These are phyloP conservation scores for Niebla homalea DNA, from an alignment of 495 filamentous ascomycete genomes.

Conservation along the genomic window DNA sequence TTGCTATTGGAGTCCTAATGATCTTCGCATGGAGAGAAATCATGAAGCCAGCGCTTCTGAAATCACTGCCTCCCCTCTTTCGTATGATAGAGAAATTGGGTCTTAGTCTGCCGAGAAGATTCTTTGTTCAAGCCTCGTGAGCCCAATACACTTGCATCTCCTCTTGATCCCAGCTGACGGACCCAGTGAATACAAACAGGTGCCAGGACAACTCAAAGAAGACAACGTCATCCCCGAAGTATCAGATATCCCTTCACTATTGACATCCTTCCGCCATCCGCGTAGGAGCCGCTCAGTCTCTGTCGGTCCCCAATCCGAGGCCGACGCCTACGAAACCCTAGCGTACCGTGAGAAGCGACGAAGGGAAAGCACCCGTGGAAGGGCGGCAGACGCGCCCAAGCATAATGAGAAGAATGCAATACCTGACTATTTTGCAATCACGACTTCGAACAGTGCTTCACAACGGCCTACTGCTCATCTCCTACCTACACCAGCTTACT, in stretches of 20 bases:
- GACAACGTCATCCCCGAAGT: conserved; percentile 80
- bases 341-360: conserved; percentile 79
- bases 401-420: conserved; percentile 2
- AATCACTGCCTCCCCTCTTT: conserved; percentile 70
- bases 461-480: conserved; percentile 1
- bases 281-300: conserved; percentile 68
- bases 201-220: conserved; percentile 63
- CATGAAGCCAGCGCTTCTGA: conserved; percentile 71
- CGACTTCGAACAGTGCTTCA: conserved; percentile 7
- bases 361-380: conserved; percentile 50
- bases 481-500: conserved; percentile 22
- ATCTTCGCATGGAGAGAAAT: conserved; percentile 82
- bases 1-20: conserved; percentile 64
- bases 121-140: conserved; percentile 76
- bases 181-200: conserved; percentile 63
- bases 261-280: conserved; percentile 68
- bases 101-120: conserved; percentile 64
- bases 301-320: conserved; percentile 85
- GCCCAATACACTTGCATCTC: conserved; percentile 17
- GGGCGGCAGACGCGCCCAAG: background rate
- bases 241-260: conserved; percentile 64
- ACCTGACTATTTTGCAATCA: conserved; percentile 9
- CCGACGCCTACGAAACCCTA: conserved; percentile 89
- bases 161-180: conserved; percentile 2
- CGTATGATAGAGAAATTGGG: conserved; percentile 70